Conservation (phyloP, 1,284 basidiomycete genomes). For the Ganoderma resinaceum region DNA sequence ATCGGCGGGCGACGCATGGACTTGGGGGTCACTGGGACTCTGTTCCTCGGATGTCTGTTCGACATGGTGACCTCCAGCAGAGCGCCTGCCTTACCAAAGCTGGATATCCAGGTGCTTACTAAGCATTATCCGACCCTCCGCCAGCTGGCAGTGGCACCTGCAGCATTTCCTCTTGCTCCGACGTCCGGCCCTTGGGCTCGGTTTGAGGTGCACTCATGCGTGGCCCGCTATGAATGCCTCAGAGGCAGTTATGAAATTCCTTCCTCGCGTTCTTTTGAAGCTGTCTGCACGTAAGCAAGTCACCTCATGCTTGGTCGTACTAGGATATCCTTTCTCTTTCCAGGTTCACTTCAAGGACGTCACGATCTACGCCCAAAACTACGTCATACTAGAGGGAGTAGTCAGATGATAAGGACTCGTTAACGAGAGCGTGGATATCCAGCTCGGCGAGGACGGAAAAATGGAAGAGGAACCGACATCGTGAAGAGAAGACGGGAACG, state of each 20-base stretch:
- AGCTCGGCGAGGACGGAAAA: neutral
- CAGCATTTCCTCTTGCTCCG: neutral
- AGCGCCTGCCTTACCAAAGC: neutral
- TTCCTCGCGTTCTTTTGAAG: neutral
- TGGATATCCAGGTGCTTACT: too few species aligned
- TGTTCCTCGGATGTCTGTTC: neutral
- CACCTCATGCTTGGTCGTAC: neutral
- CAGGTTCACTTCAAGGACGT: neutral
- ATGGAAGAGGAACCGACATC: neutral
- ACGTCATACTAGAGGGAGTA: neutral
- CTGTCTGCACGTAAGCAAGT: neutral
- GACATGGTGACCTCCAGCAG: too few species aligned
- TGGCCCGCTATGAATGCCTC: neutral
- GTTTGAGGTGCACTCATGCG: neutral
- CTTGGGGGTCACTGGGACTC: neutral
- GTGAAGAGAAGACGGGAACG: neutral
- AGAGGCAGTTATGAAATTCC: neutral
- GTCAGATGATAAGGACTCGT: neutral
- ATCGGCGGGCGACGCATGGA: neutral
- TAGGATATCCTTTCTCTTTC: neutral
- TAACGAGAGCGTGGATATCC: neutral
- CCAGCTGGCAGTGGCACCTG: too few species aligned
- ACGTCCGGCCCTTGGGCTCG: neutral
- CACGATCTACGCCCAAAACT: neutral
- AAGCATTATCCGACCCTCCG: too few species aligned